Evolutionary conservation across 2,329 filamentous ascomycete species (phyloP), one percentile per base, ranked within the genome.

Genomic region (Fusarium sp.): DNA sequence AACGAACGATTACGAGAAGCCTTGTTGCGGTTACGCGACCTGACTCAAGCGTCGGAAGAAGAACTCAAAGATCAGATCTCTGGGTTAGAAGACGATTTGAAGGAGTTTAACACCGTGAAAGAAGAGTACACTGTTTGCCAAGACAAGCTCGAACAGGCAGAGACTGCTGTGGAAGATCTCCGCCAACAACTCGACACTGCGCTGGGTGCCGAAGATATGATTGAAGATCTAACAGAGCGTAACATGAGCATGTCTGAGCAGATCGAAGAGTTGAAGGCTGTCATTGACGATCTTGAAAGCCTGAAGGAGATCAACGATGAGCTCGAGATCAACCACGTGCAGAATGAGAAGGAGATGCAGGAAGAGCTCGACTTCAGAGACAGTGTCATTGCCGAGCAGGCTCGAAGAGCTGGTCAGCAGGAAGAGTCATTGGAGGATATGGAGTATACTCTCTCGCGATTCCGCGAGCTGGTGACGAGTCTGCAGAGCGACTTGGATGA

Each of bases 231-330:
- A 39, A 94, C 92, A 1, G 93, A 96, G 67, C 91, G 94, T 75
- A 98, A 97, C 75, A 91, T 96, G 83, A 87, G 87, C 67, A 90
- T 97, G 76, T 89, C 91, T 36, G 93, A 97, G 78, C 88, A 94
- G 76, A 90, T 98, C 43, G 91, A 94, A 65, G 91, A 97, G 76
- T 87, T 98, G 52, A 91, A 91, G 74, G 89, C 89, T 19, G 89
- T 91, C 9, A 92, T 98, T 64, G 91, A 94, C 66, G 95, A 98
- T 69, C 86, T 98, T 13, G 94, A 98, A 78, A 93, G 88, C 63
- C 82, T 98, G 54, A 94, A 94, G 77, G 95, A 99, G 76, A 89
- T 98, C 72, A 97, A 94, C 73, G 94, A 98, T 75, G 96, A 99
- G 80, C 88, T 99, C 5, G 94, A 98, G 77, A 88, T 93, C 73